These are phyloP conservation scores for Nephelium lappaceum DNA, from an alignment of 345 rosid genomes.

Conservation along the genomic window DNA sequence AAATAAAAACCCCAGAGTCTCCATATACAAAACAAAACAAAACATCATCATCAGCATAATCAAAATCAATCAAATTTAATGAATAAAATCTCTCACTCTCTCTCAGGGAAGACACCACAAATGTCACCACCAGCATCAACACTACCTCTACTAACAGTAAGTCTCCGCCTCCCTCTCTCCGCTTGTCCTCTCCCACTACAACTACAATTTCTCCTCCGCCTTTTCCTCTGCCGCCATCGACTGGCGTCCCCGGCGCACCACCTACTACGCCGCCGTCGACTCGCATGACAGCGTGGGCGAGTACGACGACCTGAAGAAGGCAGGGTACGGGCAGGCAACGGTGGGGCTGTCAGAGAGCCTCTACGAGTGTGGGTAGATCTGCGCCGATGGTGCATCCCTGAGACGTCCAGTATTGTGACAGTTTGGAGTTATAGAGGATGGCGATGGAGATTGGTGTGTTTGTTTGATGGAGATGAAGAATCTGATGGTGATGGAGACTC, in stretches of 20 bases:
- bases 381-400: conserved; percentile 97
- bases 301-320: conserved; percentile 76
- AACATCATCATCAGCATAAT: too few relatives aligned
- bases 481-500: too few relatives aligned
- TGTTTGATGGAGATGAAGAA: too few relatives aligned
- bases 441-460: conserved; percentile 93
- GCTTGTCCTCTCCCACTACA: conserved; percentile 38
- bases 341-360: conserved; percentile 80
- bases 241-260: conserved; percentile 88
- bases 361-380: conserved; percentile 90
- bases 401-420: conserved; percentile 75
- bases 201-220: conserved; percentile 36
- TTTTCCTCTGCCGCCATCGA: conserved; percentile 44
- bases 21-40: too few relatives aligned
- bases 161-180: neutral
- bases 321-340: conserved; percentile 93
- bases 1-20: too few relatives aligned
- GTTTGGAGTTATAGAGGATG: conserved; percentile 81
- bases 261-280: conserved; percentile 88
- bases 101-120: neutral
- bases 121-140: neutral
- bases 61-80: too few relatives aligned
- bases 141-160: neutral
- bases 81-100: too few relatives aligned
- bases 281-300: conserved; percentile 97